Evolutionary conservation across 495 filamentous ascomycete species (phyloP).

Genomic region (Xylona heveae): DNA sequence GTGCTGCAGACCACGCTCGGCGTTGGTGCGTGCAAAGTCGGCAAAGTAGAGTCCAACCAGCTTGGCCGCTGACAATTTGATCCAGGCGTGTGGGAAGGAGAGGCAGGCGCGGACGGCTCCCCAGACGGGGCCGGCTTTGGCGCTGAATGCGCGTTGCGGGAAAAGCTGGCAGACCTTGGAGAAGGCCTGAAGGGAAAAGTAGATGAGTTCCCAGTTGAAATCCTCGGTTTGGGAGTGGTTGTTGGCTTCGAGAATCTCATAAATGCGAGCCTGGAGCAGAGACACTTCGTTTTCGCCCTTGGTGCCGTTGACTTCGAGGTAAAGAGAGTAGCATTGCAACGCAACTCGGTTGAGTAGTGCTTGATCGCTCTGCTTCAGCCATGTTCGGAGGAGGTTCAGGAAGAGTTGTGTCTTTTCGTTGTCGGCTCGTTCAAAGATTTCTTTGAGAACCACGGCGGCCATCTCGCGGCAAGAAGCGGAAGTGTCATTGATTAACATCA

Average conservation of each 20-base stretch:
- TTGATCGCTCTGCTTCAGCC: slow-evolving; percentile 54
- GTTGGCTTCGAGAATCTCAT: slow-evolving; percentile 24
- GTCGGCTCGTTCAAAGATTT: slow-evolving; percentile 61
- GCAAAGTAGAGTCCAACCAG: slow-evolving; percentile 59
- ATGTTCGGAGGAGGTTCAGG: slow-evolving; percentile 44
- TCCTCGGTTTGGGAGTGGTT: slow-evolving; percentile 29
- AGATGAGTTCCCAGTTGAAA: slow-evolving; percentile 67
- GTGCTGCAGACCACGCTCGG: slow-evolving; percentile 23
- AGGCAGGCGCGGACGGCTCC: slow-evolving; percentile 37
- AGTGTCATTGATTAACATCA: slow-evolving; percentile 74
- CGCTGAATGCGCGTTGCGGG: slow-evolving; percentile 35
- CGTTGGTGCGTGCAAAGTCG: slow-evolving; percentile 47
- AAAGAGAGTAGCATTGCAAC: slow-evolving; percentile 61
- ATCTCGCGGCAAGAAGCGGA: slow-evolving; percentile 67
- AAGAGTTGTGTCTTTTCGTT: slow-evolving; percentile 47
- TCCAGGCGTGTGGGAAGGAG: slow-evolving; percentile 47
- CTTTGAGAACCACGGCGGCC: slow-evolving; percentile 57
- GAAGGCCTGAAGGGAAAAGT: slow-evolving; percentile 47
- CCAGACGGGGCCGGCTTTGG: slow-evolving; percentile 41
- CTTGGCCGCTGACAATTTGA: slow-evolving; percentile 55
- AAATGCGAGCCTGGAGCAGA: slow-evolving; percentile 18
- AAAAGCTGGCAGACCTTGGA: slow-evolving; percentile 44
- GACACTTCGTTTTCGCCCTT: slow-evolving; percentile 38
- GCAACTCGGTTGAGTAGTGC: slow-evolving; percentile 44
- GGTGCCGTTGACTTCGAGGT: slow-evolving; percentile 46